Percentiles rank a stretch among this genome's conserved stretches.
Evolutionary conservation across 2,329 filamentous ascomycete genomes (phyloP).

Genomic region (Alternaria tenuissima): DNA sequence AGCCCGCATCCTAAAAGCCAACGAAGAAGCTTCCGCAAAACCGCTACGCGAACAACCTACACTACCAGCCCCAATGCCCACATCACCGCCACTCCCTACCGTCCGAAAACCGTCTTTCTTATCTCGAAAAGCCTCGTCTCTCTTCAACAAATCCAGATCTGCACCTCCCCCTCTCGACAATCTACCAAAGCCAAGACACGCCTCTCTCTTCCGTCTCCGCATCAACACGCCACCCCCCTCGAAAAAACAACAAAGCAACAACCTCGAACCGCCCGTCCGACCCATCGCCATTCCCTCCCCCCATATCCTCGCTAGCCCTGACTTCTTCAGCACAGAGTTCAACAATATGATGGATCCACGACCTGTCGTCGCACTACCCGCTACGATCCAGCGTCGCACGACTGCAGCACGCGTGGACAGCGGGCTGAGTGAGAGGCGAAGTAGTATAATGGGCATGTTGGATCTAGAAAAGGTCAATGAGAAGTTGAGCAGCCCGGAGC

Average conservation of each 20-base stretch:
- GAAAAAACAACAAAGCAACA: background rate
- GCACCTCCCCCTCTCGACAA: background rate
- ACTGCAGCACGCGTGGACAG: slow-evolving; percentile 14
- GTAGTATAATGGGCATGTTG: slow-evolving; percentile 14
- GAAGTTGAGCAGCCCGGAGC: background rate
- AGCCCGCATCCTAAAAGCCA: background rate
- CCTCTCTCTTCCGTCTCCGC: slow-evolving; percentile 23
- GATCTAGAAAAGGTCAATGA: slow-evolving; percentile 15
- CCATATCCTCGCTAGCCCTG: slow-evolving; percentile 6
- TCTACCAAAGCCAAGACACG: slow-evolving; percentile 20
- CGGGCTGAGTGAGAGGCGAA: slow-evolving; percentile 11
- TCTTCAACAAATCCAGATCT: slow-evolving; percentile 15
- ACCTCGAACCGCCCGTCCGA: background rate
- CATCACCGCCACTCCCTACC: slow-evolving; percentile 5
- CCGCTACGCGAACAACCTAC: slow-evolving; percentile 5
- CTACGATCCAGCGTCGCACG: slow-evolving; percentile 2
- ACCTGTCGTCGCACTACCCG: background rate
- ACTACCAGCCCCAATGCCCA: slow-evolving; percentile 1
- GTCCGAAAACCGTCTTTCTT: slow-evolving; percentile 6
- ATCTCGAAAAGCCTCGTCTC: slow-evolving; percentile 20
- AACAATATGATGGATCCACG: background rate
- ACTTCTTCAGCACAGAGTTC: slow-evolving; percentile 11
- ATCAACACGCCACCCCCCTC: slow-evolving; percentile 16
- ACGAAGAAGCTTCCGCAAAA: background rate
- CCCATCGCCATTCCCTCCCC: slow-evolving; percentile 2